phyloP scores from a whole-genome alignment of 345 rosid genomes.

The Arabidopsis arenosa region DNA sequence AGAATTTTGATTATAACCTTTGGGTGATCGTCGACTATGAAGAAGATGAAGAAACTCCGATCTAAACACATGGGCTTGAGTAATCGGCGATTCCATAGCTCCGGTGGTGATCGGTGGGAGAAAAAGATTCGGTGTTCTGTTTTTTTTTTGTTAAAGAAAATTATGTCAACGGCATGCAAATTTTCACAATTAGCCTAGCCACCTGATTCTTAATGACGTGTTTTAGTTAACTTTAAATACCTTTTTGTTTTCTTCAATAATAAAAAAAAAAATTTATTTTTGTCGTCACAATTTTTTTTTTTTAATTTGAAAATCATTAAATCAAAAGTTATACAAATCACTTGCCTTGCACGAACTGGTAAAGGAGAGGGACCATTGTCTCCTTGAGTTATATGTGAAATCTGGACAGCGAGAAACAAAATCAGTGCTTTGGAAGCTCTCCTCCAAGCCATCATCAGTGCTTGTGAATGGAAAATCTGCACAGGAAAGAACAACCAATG shows the following conservation, averaged over 20 bases:
- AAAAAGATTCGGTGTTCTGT: constrained; percentile 22
- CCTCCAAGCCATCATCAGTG: background rate
- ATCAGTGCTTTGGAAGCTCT: background rate
- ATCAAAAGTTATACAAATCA: too few relatives aligned
- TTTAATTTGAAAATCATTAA: too few relatives aligned
- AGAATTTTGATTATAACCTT: constrained; percentile 44
- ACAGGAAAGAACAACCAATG: background rate
- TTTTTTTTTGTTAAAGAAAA: background rate
- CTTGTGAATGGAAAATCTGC: background rate
- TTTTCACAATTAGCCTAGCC: background rate
- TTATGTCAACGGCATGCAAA: constrained; percentile 11
- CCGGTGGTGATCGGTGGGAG: constrained; percentile 22
- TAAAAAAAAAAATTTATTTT: background rate
- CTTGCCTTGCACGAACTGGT: background rate
- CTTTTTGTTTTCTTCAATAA: background rate
- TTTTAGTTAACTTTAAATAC: background rate
- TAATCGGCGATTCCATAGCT: constrained; percentile 33
- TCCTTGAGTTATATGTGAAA: background rate
- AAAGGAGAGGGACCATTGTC: background rate
- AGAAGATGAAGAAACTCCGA: constrained; percentile 61
- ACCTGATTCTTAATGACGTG: background rate
- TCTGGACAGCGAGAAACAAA: background rate
- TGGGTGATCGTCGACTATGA: constrained; percentile 52
- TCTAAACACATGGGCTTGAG: constrained; percentile 51
- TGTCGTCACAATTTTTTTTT: background rate